Evolutionary conservation across 108 stramenopile species (phyloP).

Genomic region (Conticribra weissflogii): DNA sequence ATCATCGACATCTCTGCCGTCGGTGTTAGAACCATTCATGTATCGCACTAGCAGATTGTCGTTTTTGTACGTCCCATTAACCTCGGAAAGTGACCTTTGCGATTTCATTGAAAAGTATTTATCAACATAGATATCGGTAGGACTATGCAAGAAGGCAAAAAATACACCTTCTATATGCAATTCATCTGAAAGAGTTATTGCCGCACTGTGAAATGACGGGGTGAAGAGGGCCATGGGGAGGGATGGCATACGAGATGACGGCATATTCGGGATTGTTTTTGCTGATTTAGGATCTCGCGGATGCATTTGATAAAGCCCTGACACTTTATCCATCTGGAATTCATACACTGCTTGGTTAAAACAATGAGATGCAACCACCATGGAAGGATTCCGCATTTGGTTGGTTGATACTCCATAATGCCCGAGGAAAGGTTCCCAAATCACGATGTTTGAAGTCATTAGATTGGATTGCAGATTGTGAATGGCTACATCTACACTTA

Average conservation of each 20-base stretch:
- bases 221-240: constrained; percentile 15
- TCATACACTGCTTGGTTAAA: constrained; percentile 2
- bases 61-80: background rate
- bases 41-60: constrained; percentile 19
- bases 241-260: background rate
- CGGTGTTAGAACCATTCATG: background rate
- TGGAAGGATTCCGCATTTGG: background rate
- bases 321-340: constrained; percentile 4
- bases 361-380: constrained; percentile 12
- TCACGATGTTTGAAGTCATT: constrained; percentile 3
- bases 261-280: constrained; percentile 12
- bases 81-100: background rate
- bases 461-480: background rate
- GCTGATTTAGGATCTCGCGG: background rate
- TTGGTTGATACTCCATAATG: background rate
- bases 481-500: constrained; percentile 9
- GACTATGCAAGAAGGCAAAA: constrained; percentile 9
- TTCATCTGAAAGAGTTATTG: constrained; percentile 5
- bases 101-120: background rate
- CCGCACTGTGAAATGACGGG: constrained; percentile 8
- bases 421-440: constrained; percentile 19
- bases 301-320: constrained; percentile 6
- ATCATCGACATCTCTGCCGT: constrained; percentile 1
- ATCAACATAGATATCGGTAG: constrained; percentile 13
- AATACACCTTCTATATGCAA: constrained; percentile 2